Evolutionary conservation across 345 rosid species (phyloP), one percentile per base, ranked within the genome.

Genomic region (Noccaea caerulescens): DNA sequence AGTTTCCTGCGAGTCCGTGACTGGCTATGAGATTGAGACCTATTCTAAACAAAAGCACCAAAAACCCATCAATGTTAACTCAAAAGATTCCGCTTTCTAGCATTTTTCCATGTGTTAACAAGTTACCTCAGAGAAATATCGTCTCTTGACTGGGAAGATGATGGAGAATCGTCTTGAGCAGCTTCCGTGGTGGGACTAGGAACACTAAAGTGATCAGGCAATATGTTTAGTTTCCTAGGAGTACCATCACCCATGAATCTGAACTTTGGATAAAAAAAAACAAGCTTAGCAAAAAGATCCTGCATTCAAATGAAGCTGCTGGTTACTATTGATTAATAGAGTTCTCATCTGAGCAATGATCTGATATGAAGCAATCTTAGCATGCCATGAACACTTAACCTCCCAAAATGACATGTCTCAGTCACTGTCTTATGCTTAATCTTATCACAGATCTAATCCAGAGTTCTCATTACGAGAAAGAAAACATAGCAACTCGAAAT

Each of bases 181-280:
- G 78, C 43, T 32, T 78, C 77, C 5, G 64, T 78, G 52, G 69
- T 50, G 50, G 81, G 47, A 55, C 76, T 80, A 61, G 95, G 82
- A 8, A 80, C 84, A 77, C 80, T 81, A 73, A 94, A 91, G 80
- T 91, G 88, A 80, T 88, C 89, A 8, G 79, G 80, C 64, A 89
- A 76, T 71, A 89, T 80, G 49, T 80, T 89, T 78, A 89, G 58
- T 76, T 82, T 91, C 73, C 80, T 83, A 73, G 76, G 80, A 78
- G 61, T 70, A 23, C 76, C 60, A 82, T 82, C 96, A 78, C 76
- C 98, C 97, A 93, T 93, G 80, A 83, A 89, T 80, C 77, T 58
- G 41, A 46, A 56, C 1, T 55, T 18, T 30, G 36, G 65, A 43
- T 47, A 33, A 70, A 33, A 70, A 5, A 11, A 18, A 20, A 8